Evolutionary conservation across 441 rosid genomes (phyloP), one percentile per base, ranked within the genome.

Genomic region (Mallotus japonicus): DNA sequence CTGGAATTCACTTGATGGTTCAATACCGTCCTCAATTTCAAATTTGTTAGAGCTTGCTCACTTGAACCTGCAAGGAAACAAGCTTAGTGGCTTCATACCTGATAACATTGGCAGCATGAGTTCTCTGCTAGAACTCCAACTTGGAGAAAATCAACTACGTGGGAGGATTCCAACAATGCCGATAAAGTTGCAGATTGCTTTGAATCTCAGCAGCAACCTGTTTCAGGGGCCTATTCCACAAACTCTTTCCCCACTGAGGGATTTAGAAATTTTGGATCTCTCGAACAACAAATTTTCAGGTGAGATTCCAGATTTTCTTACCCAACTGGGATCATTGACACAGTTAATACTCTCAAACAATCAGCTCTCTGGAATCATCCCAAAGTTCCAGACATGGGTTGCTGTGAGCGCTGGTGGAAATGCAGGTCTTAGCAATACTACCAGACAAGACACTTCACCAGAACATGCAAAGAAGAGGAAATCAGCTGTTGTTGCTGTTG

Each of bases 181-280:
- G 14, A 0, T 0, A 3, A 80, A 54, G 10, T 73, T 90, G 90
- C 90, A 86, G 78, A 90, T 94, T 76, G 77, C 87, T 32, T 82
- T 94, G 81, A 90, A 90, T 79, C 92, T 94, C 71, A 85, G 90
- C 83, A 56, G 75, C 81, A 85, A 94, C 77, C 63, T 63, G 73
- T 86, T 92, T 44, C 49, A 78, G 58, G 96, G 95, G 42, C 0
- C 15, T 3, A 87, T 92, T 71, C 97, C 93, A 0, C 0, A 0
- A n/a, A 62, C 82, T 6, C 78, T 94, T 54, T 65, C 81, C 53
- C 22, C 3, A 3, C 86, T 88, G 56, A n/a, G 0, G 8, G 74
- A 28, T 17, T 78, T 94, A 72, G 96, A 94, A 80, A 74, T 88
- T 76, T 78, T 90, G 83, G 95, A 94, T 77, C 90, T 92, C 61